A percentile compares a stretch with the other conserved stretches of the same genome.
These are phyloP conservation scores for Candida germanica DNA, from an alignment of 805 yeast species.

Conservation along the genomic window DNA sequence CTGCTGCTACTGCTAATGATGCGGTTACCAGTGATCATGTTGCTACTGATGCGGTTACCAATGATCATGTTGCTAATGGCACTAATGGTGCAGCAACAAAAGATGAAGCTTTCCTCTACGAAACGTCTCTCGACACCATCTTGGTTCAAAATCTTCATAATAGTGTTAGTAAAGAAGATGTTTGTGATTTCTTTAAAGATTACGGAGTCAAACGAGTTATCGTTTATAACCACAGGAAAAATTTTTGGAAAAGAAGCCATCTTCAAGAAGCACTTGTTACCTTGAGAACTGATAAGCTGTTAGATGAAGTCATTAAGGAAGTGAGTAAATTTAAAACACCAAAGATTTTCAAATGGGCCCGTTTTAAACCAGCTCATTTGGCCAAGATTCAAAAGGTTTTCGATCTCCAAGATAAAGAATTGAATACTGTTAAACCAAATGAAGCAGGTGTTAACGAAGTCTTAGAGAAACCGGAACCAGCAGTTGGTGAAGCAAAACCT, in stretches of 20 bases:
- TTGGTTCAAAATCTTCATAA: background rate
- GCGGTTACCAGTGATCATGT: no score
- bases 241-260: background rate
- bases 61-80: no score
- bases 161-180: background rate
- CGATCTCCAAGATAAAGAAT: no score
- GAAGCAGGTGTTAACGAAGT: no score
- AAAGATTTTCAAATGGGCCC: conserved; percentile 25
- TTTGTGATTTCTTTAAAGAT: background rate
- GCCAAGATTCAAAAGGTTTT: conserved; percentile 46
- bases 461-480: no score
- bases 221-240: background rate
- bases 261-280: conserved; percentile 29
- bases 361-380: conserved; percentile 38
- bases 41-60: no score
- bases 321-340: conserved; percentile 28
- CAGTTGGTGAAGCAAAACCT: background rate
- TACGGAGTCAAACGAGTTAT: background rate
- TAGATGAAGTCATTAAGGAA: conserved; percentile 40
- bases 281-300: conserved; percentile 47
- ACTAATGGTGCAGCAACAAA: no score
- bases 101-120: no score
- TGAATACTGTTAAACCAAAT: no score
- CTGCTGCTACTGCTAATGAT: background rate
- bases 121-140: background rate